A percentile compares a stretch with the other conserved stretches of the same genome.
Evolutionary conservation across 2,329 filamentous ascomycete genomes (phyloP).

Genomic region (Amesomyces nigricolor): DNA sequence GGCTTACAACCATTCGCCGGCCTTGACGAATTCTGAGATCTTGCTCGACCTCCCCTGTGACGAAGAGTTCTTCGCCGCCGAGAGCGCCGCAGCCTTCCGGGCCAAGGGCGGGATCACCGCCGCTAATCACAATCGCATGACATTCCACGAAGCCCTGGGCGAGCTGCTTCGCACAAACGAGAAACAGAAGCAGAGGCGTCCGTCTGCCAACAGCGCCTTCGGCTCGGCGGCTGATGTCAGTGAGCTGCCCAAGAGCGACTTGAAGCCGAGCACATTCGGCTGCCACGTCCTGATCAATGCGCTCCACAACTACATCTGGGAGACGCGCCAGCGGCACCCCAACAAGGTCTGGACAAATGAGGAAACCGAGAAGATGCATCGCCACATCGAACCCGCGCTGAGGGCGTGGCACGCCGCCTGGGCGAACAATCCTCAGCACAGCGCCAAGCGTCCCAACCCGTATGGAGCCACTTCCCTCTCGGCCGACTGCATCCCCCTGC

Average conservation of each 20-base stretch:
- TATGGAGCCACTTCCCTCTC: slow-evolving; percentile 77
- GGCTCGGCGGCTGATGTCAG: slow-evolving; percentile 41
- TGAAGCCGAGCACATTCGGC: slow-evolving; percentile 84
- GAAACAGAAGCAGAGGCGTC: slow-evolving; percentile 48
- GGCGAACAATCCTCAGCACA: slow-evolving; percentile 80
- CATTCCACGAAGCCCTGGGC: slow-evolving; percentile 77
- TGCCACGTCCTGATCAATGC: slow-evolving; percentile 90
- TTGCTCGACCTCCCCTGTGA: slow-evolving; percentile 84
- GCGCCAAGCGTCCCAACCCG: slow-evolving; percentile 76
- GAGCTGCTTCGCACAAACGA: slow-evolving; percentile 74
- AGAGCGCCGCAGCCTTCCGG: slow-evolving; percentile 75
- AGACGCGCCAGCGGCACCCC: slow-evolving; percentile 84
- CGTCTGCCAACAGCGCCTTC: slow-evolving; percentile 37
- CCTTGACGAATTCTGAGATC: slow-evolving; percentile 91
- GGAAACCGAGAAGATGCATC: slow-evolving; percentile 93
- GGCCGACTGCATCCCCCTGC: slow-evolving; percentile 81
- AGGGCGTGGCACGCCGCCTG: slow-evolving; percentile 93
- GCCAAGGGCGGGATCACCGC: slow-evolving; percentile 66
- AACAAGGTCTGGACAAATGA: slow-evolving; percentile 84
- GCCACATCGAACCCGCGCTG: slow-evolving; percentile 87
- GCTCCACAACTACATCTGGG: slow-evolving; percentile 97
- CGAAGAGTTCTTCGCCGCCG: slow-evolving; percentile 82
- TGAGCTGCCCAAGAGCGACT: slow-evolving; percentile 53
- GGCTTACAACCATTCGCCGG: slow-evolving; percentile 87
- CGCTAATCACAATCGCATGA: slow-evolving; percentile 63